Evolutionary conservation across 352 stramenopile genomes (phyloP), one percentile per base, ranked within the genome.

Genomic region (Phytophthora europaea): DNA sequence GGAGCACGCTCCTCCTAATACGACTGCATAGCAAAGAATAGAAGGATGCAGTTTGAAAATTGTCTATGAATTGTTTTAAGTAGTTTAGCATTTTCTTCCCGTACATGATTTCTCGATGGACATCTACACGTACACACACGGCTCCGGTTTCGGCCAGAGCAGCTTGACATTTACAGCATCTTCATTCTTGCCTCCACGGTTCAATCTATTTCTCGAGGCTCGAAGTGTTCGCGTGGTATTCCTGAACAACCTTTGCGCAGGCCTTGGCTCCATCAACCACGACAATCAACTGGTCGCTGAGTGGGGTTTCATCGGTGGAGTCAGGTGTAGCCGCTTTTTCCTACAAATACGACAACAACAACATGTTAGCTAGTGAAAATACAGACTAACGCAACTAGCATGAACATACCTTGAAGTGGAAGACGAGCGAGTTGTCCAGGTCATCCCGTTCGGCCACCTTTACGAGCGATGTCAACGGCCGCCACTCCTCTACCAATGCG

Each of bases 391-490:
- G 23, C 31, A 53, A 22, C 34, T n/a, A 34, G 13, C n/a, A 45
- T 52, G 16, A 3, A 2, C 67, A 13, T 82, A 96, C 89, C 72
- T 88, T 85, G 61, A 94, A 96, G 61, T 92, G 76, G 61, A 96
- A 90, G 43, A 94, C 74, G 26, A 96, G 69, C 1, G 84, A 84
- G 67, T 92, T 94, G 6, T 83, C 67, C 9, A 94, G 53, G 3
- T 79, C 83, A 16, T 91, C 76, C 28, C 84, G 76, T 23, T 83
- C 83, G 8, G 81, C 81, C 61, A 96, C 84, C 65, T 89, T 85
- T 0, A 64, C 72, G 8, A 96, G 65, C 13, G 86, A 76, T 22
- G 80, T 79, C 31, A 96, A 73, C 23, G 78, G 72, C 26, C 83
- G 79, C 47, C 79, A 83, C 8, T 89, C 85, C 68, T 96, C 87